Evolutionary conservation across 345 rosid species (phyloP), one percentile per base, ranked within the genome.

Genomic region (Crucihimalaya himalaica): DNA sequence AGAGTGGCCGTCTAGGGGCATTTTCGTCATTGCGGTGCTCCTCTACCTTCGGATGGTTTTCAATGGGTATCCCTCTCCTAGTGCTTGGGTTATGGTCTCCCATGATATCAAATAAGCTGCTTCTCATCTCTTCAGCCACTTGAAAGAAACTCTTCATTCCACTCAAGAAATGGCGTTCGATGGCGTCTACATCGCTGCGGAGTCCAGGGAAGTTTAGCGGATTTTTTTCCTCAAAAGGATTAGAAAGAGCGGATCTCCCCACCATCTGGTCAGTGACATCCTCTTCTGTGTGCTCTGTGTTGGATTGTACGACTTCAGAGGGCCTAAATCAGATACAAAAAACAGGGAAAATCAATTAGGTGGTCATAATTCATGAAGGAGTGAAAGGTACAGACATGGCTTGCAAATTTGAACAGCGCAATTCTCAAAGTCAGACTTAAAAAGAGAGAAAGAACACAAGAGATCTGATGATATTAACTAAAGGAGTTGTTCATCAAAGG

Each of bases 251-350:
- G 29, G 82, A 72, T 42, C 86, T 87, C 52, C 76, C 79, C 13
- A 48, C 70, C 54, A 88, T 77, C 79, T 79, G 79, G 19, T 87
- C 84, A 0, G 97, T 92, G n/a, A 92, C 87, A 68, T 92, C 97
- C 11, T 92, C 99, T 82, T 92, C 99, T 4, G 96, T 87, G 76
- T 89, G 89, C 78, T 92, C 99, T 72, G 77, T 89, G 81, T 79
- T 83, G 28, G 96, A 95, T 40, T 85, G 66, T 77, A 95, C 61
- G 48, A 95, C 85, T 82, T 89, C 85, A 20, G 80, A 52, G 14
- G 96, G 93, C 85, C 98, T 91, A 66, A 71, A 51, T 3, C 40
- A 72, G 21, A 76, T 25, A 57, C 66, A 58, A 0, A 79, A 72
- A 35, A 35, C 45, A 34, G 15, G 27, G 40, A 1, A 53, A 55